Base-by-base conservation (phyloP, 768 basidiomycete species). In the Suillus plorans region DNA sequence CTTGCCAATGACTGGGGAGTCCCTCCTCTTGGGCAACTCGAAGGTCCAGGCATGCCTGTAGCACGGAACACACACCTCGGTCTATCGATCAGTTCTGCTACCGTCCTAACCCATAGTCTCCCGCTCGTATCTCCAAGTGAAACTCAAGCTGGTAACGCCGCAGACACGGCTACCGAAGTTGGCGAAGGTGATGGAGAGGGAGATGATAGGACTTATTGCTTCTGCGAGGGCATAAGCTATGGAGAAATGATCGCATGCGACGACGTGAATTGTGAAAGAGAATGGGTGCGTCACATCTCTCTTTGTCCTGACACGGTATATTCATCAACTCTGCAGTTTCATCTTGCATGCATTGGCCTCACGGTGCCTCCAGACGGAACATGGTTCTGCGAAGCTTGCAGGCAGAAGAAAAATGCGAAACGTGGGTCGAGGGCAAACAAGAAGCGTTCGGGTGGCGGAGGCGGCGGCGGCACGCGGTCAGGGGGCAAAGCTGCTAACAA, bases 171-270 rank as follows among this genome's bases (percentile, higher is more conserved):
- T 13, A 82, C 77, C 2, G 85, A 82, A 45, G 86, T 82, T 18
- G 82, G 72, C 1, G 75, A 73, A 5, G 80, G 78, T 0, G 91
- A 89, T 49, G 91, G 83, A 5, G 84, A 83, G 56, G 82, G 79
- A 20, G 84, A 84, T 55, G 84, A 86, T 71, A 85, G 82, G 70
- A 83, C 84, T 16, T 97, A 98, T 73, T 98, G 95, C 77, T 84
- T 89, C 80, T 98, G 95, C 76, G 83, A 92, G 68, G 81, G 90
- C 20, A 83, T 88, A 65, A 94, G 92, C 71, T 95, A 90, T 70
- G 95, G 95, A 44, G 91, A 95, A 79, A 97, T 97, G 95, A 92
- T 97, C 70, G 95, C 89, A 28, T 97, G 95, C 74, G 95, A 97
- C 74, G 92, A 89, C 70, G 79, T 81, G 20, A 81, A 83, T 53